Percentiles rank a stretch among this genome's conserved stretches.
phyloP scores from a whole-genome alignment of 2,329 filamentous ascomycete species.

The Beauveria sp. region DNA sequence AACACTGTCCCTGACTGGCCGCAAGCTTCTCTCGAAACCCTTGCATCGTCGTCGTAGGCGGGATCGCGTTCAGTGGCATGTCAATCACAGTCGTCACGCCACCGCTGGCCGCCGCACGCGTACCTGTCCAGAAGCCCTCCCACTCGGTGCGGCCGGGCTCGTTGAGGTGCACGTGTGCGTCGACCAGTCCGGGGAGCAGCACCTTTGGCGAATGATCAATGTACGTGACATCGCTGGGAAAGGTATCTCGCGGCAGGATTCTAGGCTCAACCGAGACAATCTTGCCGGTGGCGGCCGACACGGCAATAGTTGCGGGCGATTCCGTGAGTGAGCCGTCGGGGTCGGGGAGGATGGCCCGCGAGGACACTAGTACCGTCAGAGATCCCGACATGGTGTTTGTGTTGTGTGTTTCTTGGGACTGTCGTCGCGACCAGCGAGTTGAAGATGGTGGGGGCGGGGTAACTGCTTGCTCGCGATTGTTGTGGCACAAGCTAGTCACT shows the following conservation, averaged over 20 bases:
- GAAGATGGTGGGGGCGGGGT: constrained; percentile 10
- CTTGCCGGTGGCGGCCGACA: constrained; percentile 74
- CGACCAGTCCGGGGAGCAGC: constrained; percentile 83
- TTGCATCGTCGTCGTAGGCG: constrained; percentile 82
- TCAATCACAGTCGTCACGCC: constrained; percentile 95
- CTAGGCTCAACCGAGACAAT: constrained; percentile 68
- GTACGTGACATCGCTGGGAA: constrained; percentile 67
- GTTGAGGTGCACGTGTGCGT: constrained; percentile 95
- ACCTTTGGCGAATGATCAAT: constrained; percentile 78
- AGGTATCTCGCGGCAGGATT: constrained; percentile 66
- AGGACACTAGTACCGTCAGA: constrained; percentile 73
- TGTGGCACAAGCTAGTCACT: background rate
- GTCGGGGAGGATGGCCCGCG: constrained; percentile 71
- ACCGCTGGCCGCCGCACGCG: constrained; percentile 85
- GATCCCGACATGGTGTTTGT: constrained; percentile 20
- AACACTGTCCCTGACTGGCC: constrained; percentile 81
- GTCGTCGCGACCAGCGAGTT: background rate
- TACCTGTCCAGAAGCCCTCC: constrained; percentile 96
- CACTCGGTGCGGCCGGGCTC: constrained; percentile 95
- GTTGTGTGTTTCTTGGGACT: background rate
- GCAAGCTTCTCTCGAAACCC: constrained; percentile 78
- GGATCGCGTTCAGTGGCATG: constrained; percentile 96
- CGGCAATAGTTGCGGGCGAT: constrained; percentile 73
- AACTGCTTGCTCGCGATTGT: background rate
- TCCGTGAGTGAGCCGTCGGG: constrained; percentile 53